Conservation (phyloP, 2,329 filamentous ascomycete species). For the Epichloe coenophiala region DNA sequence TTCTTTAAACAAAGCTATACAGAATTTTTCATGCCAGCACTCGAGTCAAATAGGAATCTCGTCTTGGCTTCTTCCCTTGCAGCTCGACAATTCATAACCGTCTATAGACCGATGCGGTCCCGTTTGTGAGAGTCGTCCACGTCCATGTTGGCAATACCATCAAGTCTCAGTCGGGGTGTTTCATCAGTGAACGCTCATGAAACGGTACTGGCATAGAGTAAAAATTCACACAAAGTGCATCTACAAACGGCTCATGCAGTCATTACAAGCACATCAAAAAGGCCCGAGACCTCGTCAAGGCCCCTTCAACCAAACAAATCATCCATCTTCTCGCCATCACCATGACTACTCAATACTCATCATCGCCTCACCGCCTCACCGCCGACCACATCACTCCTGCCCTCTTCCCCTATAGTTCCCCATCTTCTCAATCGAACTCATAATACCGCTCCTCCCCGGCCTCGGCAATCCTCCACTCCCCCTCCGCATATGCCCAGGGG, state of each 20-base stretch:
- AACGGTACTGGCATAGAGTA: not conserved
- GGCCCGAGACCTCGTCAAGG: not conserved
- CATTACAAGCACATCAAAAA: not conserved
- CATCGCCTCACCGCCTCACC: too few relatives aligned
- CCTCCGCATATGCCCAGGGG: slow-evolving; percentile 31
- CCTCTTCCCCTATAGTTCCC: slow-evolving; percentile 40
- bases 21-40: too few relatives aligned
- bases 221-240: not conserved
- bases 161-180: too few relatives aligned
- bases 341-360: not conserved
- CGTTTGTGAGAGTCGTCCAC: too few relatives aligned
- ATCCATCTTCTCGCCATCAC: not conserved
- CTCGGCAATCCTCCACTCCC: slow-evolving; percentile 33
- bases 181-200: too few relatives aligned
- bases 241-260: slow-evolving; percentile 2
- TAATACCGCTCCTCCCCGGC: slow-evolving; percentile 54
- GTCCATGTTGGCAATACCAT: too few relatives aligned
- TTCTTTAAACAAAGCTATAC: too few relatives aligned
- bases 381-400: not conserved
- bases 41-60: too few relatives aligned
- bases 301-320: not conserved
- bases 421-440: slow-evolving; percentile 84
- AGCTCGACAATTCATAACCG: too few relatives aligned
- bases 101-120: too few relatives aligned
- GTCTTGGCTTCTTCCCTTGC: too few relatives aligned